A percentile compares a stretch with the other conserved stretches of the same genome.
Evolutionary conservation across 441 rosid species (phyloP).

Genomic region (Aquilaria agallochum): DNA sequence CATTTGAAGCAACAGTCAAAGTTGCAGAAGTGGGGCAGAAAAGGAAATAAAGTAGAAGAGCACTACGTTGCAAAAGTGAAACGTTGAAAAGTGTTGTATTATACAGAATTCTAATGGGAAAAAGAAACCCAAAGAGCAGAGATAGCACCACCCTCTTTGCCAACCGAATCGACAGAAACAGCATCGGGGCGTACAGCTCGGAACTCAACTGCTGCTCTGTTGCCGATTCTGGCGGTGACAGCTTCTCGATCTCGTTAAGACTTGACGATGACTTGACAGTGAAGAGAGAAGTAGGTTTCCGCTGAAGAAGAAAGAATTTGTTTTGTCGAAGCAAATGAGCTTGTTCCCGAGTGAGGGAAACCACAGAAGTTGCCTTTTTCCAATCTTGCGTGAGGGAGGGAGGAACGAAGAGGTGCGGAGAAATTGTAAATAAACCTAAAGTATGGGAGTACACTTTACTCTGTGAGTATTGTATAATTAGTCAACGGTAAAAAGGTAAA

Average conservation of each 20-base stretch:
- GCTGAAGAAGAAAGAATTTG: slow-evolving; percentile 20
- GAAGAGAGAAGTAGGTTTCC: slow-evolving; percentile 11
- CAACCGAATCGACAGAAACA: slow-evolving; percentile 40
- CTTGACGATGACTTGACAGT: slow-evolving; percentile 37
- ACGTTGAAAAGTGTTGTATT: slow-evolving; percentile 78
- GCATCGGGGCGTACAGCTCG: slow-evolving; percentile 26
- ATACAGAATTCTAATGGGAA: slow-evolving; percentile 79
- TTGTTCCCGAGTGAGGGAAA: slow-evolving; percentile 28
- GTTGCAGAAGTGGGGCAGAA: slow-evolving; percentile 38
- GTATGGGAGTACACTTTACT: too few species aligned
- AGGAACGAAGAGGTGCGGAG: too few species aligned
- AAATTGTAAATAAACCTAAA: too few species aligned
- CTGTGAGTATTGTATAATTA: too few species aligned
- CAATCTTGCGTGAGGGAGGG: too few species aligned
- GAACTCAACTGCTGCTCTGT: slow-evolving; percentile 21
- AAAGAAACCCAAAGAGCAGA: slow-evolving; percentile 66
- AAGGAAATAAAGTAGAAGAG: slow-evolving; percentile 79
- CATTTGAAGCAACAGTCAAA: neutral
- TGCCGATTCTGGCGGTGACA: slow-evolving; percentile 8
- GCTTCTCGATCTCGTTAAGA: slow-evolving; percentile 22
- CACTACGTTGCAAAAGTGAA: slow-evolving; percentile 47
- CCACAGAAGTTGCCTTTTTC: slow-evolving; percentile 2
- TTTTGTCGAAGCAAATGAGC: slow-evolving; percentile 19
- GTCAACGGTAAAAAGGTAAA: too few species aligned
- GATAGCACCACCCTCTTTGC: slow-evolving; percentile 89